Percentiles rank a stretch among this genome's conserved stretches.
Evolutionary conservation across 2,329 filamentous ascomycete genomes (phyloP).

Genomic region (Monosporascus sp.): DNA sequence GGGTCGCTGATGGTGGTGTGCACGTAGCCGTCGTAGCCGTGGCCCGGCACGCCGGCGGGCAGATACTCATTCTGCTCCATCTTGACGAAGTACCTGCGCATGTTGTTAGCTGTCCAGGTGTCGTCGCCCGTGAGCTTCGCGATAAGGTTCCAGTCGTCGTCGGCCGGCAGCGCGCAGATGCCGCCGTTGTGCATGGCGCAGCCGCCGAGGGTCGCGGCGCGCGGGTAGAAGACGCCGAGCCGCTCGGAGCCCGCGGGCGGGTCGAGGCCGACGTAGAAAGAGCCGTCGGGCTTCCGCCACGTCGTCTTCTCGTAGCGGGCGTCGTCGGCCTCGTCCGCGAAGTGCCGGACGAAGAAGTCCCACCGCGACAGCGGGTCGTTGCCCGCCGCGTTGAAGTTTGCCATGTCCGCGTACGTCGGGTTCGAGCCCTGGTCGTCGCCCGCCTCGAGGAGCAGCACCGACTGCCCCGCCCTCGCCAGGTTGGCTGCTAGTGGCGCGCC

Average conservation of each 20-base stretch:
- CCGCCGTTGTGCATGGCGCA: conserved; percentile 29
- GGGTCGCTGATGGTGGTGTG: conserved; percentile 24
- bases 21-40: conserved; percentile 24
- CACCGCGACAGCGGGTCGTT: conserved; percentile 39
- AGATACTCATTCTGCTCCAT: conserved; percentile 25
- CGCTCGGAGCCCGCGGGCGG: conserved; percentile 26
- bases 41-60: conserved; percentile 18
- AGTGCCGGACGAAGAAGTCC: conserved; percentile 55
- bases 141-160: conserved; percentile 26
- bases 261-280: conserved; percentile 27
- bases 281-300: conserved; percentile 24
- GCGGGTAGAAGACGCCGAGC: conserved; percentile 29
- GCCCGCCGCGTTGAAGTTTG: conserved; percentile 32
- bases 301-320: conserved; percentile 28
- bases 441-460: conserved; percentile 51
- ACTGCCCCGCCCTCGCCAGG: conserved; percentile 48
- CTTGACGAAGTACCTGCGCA: conserved; percentile 20
- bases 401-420: conserved; percentile 24
- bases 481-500: conserved; percentile 49
- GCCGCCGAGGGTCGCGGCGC: conserved; percentile 29
- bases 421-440: conserved; percentile 41
- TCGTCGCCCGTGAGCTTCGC: conserved; percentile 24
- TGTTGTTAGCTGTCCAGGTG: conserved; percentile 21
- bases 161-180: conserved; percentile 23
- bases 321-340: conserved; percentile 48